Evolutionary conservation across 345 rosid genomes (phyloP), one percentile per base, ranked within the genome.

Genomic region (Murraya koenigii): DNA sequence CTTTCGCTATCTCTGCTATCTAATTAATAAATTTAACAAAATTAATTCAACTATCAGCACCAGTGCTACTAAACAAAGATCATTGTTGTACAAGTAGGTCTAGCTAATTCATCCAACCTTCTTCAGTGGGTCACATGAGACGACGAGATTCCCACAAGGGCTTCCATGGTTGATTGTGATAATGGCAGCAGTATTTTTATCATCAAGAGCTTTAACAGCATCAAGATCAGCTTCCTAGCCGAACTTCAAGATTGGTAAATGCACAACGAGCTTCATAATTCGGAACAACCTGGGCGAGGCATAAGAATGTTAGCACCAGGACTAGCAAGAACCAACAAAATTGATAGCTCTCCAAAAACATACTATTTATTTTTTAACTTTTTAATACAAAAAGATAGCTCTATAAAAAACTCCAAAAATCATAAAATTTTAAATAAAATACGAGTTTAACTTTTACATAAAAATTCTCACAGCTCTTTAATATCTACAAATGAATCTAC

Each of bases 221-320:
- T 83, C 81, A 33, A 90, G 83, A 85, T 92, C 93, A 72, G 89
- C 89, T 66, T 84, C 87, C 93, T 93, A 90, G 15, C 81, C 88
- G 81, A 66, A 83, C 69, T 78, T 83, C 83, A 6, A 83, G 78
- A 68, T 73, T 75, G 63, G 71, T 79, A 49, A 78, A 74, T 35
- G 76, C n/a, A n/a, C 80, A 78, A 70, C 76, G 74, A 39, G 81
- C 38, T 17, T 80, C n/a, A n/a, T n/a, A n/a, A n/a, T n/a, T n/a
- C n/a, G n/a, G n/a, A n/a, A n/a, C n/a, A n/a, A n/a, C n/a, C n/a
- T n/a, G n/a, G n/a, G n/a, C n/a, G 65, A 13, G 86, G 85, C 47
- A 83, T 76, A 59, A 83, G 75, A 71, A 86, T 83, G 65, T 81
- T 83, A 52, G 80, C 86, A 7, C 86, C 85, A 13, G n/a, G n/a